A percentile compares a stretch with the other conserved stretches of the same genome.
Conservation (phyloP, 108 stramenopile genomes). For the Parietichytrium sp. region DNA sequence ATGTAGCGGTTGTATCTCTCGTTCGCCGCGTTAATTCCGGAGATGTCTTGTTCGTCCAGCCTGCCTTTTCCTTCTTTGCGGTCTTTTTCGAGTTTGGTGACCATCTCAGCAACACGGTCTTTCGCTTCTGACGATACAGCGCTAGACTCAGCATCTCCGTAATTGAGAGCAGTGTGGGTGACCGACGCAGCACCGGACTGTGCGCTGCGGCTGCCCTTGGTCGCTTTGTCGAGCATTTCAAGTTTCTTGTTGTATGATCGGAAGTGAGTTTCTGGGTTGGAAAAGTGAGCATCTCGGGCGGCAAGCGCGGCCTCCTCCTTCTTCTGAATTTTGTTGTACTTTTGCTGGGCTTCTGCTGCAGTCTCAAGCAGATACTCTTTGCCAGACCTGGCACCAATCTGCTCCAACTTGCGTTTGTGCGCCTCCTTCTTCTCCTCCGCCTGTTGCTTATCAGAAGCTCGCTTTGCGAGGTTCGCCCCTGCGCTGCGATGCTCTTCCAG, state of each 20-base stretch:
- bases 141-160: neutral
- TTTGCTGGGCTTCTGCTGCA: neutral
- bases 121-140: neutral
- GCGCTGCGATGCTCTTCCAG: slow-evolving; percentile 10
- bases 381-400: neutral
- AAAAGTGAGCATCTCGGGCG: neutral
- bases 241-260: slow-evolving; percentile 5
- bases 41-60: neutral
- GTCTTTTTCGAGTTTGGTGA: neutral
- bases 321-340: neutral
- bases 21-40: slow-evolving; percentile 4
- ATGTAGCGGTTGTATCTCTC: slow-evolving; percentile 1
- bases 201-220: neutral
- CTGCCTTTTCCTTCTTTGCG: neutral
- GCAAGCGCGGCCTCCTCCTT: neutral
- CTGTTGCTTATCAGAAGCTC: neutral
- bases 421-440: neutral
- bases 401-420: neutral
- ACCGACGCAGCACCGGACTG: neutral
- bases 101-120: neutral
- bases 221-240: neutral
- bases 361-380: neutral
- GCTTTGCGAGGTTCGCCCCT: neutral
- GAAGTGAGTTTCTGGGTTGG: neutral
- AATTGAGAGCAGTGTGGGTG: neutral